These are phyloP conservation scores for Senna tora DNA, from an alignment of 306 rosid genomes.

Conservation along the genomic window DNA sequence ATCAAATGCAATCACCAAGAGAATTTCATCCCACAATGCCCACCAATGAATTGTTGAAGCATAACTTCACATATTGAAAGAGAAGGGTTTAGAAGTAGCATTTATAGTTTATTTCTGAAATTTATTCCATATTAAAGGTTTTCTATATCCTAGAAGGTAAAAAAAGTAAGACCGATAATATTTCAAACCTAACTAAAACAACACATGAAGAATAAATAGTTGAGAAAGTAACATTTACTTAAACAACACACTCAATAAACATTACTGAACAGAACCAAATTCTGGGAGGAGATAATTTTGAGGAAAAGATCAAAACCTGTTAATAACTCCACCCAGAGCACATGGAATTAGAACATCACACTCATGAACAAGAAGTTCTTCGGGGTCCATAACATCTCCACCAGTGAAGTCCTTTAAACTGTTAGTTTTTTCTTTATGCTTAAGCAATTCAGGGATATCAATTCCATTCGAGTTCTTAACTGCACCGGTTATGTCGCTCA, in stretches of 20 bases:
- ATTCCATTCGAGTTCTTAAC: constrained; percentile 62
- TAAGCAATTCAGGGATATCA: constrained; percentile 59
- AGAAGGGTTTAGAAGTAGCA: not conserved
- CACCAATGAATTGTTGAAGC: not conserved
- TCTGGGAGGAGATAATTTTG: not conserved
- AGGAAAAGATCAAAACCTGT: constrained; percentile 43
- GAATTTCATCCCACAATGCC: not conserved
- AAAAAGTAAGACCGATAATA: not conserved
- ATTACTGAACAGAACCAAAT: not conserved
- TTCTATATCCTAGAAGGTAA: not conserved
- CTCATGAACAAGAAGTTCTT: constrained; percentile 65
- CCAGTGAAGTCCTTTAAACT: constrained; percentile 57
- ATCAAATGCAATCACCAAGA: not conserved
- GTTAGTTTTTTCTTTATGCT: constrained; percentile 44
- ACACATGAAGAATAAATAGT: not conserved
- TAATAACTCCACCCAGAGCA: constrained; percentile 72
- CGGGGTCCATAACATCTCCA: constrained; percentile 58
- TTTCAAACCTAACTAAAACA: not conserved
- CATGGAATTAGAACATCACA: constrained; percentile 80
- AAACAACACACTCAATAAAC: not conserved
- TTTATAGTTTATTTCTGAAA: not conserved
- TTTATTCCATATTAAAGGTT: not conserved
- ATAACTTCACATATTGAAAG: not conserved
- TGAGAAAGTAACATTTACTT: not conserved
- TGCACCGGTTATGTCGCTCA: constrained; percentile 79